Base-by-base conservation (phyloP, 768 basidiomycete species). In the Agaricus subrufescens region DNA sequence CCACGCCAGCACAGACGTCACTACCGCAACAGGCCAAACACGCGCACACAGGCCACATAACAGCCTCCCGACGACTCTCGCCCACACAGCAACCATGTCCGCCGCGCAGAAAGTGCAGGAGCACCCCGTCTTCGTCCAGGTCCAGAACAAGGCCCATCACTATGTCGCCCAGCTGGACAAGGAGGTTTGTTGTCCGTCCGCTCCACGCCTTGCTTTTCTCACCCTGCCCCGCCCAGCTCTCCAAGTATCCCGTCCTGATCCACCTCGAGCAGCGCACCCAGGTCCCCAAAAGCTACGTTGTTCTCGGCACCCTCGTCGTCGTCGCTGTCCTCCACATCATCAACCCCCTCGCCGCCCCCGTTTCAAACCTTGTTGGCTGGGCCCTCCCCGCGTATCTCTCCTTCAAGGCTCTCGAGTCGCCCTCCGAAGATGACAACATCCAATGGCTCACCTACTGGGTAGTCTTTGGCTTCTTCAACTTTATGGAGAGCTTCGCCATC, bases 401-500 rank as follows among this genome's bases (percentile, higher is more conserved):
- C 50, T 84, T 98, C 78, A 89, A 89, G 74, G 95, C 97, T 29
- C 84, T 99, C 67, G 96, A 98, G 72, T 73, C 81, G 4, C 91
- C 92, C n/a, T 78, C 82, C 2, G 77, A 85, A 57, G 80, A 86
- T 62, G 93, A 96, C 62, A 91, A 96, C 72, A 78, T 89, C 65
- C 94, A 97, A 74, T 98, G 94, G 94, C 80, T 98, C 66, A 96
- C 95, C 2, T 98, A 98, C 79, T 98, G 96, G 96, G 81, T 91
- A 67, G 82, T 96, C 52, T 95, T 97, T 63, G 94, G 93, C 53
- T 89, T 86, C 72, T 87, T 97, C 82, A 96, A 89, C 77, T 91
- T 97, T 73, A 65, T 91, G 58, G 96, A 98, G 75, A 87, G 83
- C 66, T 80, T 96, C 63, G 91, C 90, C 51, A 77, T 91, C 60